These are phyloP conservation scores for Spergularia marina DNA, from an alignment of 148 eudicot genomes.

Conservation along the genomic window DNA sequence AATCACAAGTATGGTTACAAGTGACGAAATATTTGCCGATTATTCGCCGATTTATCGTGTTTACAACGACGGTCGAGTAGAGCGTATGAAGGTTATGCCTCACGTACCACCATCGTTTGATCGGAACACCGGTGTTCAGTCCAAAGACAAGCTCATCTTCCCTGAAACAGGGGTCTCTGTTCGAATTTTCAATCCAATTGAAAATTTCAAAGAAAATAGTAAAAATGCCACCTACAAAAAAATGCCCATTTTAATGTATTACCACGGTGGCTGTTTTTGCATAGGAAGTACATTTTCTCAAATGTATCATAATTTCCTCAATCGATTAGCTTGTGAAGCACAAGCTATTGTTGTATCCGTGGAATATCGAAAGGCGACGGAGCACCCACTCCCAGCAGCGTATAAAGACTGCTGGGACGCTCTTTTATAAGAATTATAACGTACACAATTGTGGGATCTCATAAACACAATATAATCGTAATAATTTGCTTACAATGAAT, in stretches of 20 bases:
- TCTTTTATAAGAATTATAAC: too few relatives aligned
- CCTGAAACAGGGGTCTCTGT: background rate
- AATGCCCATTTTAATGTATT: slow-evolving; percentile 5
- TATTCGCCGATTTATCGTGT: slow-evolving; percentile 1
- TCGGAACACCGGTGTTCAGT: slow-evolving; percentile 2
- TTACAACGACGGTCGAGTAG: slow-evolving; percentile 14
- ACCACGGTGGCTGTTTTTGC: slow-evolving; percentile 12
- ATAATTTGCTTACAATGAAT: too few relatives aligned
- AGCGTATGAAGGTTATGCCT: background rate
- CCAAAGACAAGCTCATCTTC: slow-evolving; percentile 1
- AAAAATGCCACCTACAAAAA: background rate
- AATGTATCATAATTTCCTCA: slow-evolving; percentile 2
- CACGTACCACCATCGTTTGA: background rate
- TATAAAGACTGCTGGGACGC: slow-evolving; percentile 19
- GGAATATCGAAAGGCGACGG: slow-evolving; percentile 16
- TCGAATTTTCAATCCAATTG: slow-evolving; percentile 6
- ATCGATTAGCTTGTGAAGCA: slow-evolving; percentile 8
- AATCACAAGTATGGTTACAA: background rate
- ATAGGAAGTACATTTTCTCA: slow-evolving; percentile 13
- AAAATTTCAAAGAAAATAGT: background rate
- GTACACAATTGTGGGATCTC: too few relatives aligned
- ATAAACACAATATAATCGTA: too few relatives aligned
- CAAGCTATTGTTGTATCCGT: background rate
- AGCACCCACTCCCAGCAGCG: slow-evolving; percentile 11
- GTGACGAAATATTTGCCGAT: slow-evolving; percentile 4